phyloP scores from a whole-genome alignment of 176 grass and related monocot species.

The Carex scoparia region DNA sequence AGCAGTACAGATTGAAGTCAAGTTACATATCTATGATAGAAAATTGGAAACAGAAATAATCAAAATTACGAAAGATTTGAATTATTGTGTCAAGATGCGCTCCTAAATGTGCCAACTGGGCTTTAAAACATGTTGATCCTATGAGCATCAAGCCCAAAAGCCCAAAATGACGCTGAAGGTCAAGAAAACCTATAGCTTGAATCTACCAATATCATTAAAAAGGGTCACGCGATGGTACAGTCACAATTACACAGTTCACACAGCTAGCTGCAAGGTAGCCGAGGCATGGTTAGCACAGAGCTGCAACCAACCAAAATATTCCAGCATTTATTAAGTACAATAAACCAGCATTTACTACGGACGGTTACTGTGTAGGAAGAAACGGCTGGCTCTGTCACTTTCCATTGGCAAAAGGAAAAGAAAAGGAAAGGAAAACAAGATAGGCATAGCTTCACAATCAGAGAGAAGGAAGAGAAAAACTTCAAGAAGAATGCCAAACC shows the following conservation, averaged over 20 bases:
- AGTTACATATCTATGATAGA: neutral
- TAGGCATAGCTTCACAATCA: neutral
- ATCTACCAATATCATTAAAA: neutral
- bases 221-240: neutral
- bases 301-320: neutral
- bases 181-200: neutral
- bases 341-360: neutral
- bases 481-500: neutral
- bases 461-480: neutral
- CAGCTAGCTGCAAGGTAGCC: neutral
- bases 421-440: neutral
- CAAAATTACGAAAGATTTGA: neutral
- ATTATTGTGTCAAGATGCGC: neutral
- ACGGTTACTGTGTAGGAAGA: neutral
- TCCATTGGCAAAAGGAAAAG: neutral
- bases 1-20: neutral
- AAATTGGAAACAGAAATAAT: neutral
- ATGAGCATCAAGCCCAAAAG: slow-evolving; percentile 1
- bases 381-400: neutral
- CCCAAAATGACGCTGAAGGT: neutral
- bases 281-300: neutral
- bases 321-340: neutral
- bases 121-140: neutral
- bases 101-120: neutral
- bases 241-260: neutral